A percentile compares a stretch with the other conserved stretches of the same genome.
Conservation (phyloP, 768 basidiomycete genomes). For the Xerocomus brunneocitrinus region DNA sequence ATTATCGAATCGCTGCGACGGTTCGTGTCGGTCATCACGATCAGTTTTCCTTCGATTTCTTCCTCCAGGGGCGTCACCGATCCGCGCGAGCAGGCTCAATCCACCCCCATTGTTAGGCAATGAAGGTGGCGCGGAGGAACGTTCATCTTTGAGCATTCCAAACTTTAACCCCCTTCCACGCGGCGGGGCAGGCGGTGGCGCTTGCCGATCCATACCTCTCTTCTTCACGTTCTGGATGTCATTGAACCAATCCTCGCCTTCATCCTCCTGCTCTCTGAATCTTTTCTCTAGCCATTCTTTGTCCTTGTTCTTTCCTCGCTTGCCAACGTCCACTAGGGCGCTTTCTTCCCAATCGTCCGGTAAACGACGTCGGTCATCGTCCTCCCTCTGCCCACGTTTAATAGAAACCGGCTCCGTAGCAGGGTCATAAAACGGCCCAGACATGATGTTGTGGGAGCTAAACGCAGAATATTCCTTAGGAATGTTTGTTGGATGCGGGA, state of each 20-base stretch:
- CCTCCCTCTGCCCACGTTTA: slow-evolving; percentile 32
- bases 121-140: slow-evolving; percentile 14
- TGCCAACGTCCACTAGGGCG: slow-evolving; percentile 60
- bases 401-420: slow-evolving; percentile 29
- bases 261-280: slow-evolving; percentile 50
- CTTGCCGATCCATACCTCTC: slow-evolving; percentile 20
- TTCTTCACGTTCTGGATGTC: slow-evolving; percentile 30
- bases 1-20: slow-evolving; percentile 3
- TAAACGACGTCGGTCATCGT: slow-evolving; percentile 25
- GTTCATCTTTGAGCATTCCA: slow-evolving; percentile 32
- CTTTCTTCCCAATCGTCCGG: slow-evolving; percentile 44
- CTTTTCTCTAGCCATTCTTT: slow-evolving; percentile 51
- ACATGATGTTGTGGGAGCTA: slow-evolving; percentile 52
- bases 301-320: slow-evolving; percentile 57
- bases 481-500: slow-evolving; percentile 36
- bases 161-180: slow-evolving; percentile 35
- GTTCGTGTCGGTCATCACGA: slow-evolving; percentile 4
- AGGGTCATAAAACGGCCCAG: slow-evolving; percentile 63
- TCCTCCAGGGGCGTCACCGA: slow-evolving; percentile 13
- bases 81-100: slow-evolving; percentile 35
- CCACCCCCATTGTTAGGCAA: slow-evolving; percentile 17
- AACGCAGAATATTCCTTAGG: slow-evolving; percentile 64
- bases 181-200: slow-evolving; percentile 1
- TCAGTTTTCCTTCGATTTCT: slow-evolving; percentile 4
- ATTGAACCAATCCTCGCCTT: slow-evolving; percentile 66